phyloP scores from a whole-genome alignment of 257 asterid species.

The Nicotiana sylvestris region DNA sequence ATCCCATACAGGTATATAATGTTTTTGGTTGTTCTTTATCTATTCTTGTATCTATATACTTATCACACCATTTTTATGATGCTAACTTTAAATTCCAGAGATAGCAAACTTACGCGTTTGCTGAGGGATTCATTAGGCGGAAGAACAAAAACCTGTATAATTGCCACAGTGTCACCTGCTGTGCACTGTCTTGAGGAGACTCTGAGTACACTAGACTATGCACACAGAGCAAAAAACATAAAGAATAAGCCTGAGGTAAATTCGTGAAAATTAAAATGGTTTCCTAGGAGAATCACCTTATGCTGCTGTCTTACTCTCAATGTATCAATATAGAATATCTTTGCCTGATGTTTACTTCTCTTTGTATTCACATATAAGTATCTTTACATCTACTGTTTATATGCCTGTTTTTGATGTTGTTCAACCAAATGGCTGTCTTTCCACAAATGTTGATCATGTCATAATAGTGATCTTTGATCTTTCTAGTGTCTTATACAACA shows the following conservation, averaged over 20 bases:
- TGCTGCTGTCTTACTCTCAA: neutral
- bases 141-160: slow-evolving; percentile 83
- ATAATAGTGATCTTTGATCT: neutral
- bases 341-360: neutral
- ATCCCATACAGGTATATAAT: slow-evolving; percentile 64
- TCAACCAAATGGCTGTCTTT: neutral
- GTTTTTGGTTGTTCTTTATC: slow-evolving; percentile 2
- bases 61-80: neutral
- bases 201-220: slow-evolving; percentile 84
- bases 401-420: neutral
- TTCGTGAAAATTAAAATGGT: neutral
- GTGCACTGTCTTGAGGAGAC: slow-evolving; percentile 96
- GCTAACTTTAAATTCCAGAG: slow-evolving; percentile 36
- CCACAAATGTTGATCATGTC: neutral
- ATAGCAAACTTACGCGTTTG: slow-evolving; percentile 85
- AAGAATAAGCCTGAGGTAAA: slow-evolving; percentile 87
- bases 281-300: slow-evolving; percentile 1
- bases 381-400: neutral
- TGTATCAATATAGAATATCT: neutral
- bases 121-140: slow-evolving; percentile 93
- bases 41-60: neutral
- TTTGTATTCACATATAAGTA: neutral
- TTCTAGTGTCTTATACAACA: neutral
- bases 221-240: slow-evolving; percentile 85
- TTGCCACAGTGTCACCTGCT: slow-evolving; percentile 93